Conservation (phyloP, 495 filamentous ascomycete species). For the Penicillium soppii region DNA sequence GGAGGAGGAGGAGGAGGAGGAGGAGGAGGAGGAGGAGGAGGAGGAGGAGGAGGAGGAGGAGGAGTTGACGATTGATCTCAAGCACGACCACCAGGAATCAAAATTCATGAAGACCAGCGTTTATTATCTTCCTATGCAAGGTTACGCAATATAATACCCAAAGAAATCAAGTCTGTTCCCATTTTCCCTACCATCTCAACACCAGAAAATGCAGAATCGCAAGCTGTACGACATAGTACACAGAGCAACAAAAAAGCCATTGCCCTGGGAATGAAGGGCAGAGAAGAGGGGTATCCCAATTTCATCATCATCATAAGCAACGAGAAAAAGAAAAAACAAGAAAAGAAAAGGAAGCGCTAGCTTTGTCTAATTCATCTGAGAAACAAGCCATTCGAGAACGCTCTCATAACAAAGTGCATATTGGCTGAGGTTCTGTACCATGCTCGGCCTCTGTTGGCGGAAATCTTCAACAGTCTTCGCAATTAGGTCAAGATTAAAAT, state of each 20-base stretch:
- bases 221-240: slow-evolving; percentile 7
- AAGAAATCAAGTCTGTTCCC: not conserved
- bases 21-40: no score
- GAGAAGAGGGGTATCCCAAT: slow-evolving; percentile 3
- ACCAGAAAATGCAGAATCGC: slow-evolving; percentile 8
- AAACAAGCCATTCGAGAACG: slow-evolving; percentile 80
- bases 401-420: slow-evolving; percentile 97
- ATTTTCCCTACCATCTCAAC: not conserved
- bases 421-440: slow-evolving; percentile 95
- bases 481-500: slow-evolving; percentile 72
- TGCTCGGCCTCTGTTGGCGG: slow-evolving; percentile 81
- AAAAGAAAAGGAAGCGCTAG: not conserved
- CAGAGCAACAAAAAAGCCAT: slow-evolving; percentile 1
- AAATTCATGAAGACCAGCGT: no score
- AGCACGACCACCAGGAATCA: no score
- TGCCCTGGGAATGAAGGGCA: slow-evolving; percentile 2
- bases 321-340: not conserved
- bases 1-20: no score
- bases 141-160: not conserved
- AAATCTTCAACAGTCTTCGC: slow-evolving; percentile 87
- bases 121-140: not conserved
- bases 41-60: no score
- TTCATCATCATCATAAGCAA: slow-evolving; percentile 4
- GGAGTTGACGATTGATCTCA: no score
- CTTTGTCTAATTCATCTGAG: slow-evolving; percentile 36